Percentiles rank a stretch among this genome's conserved stretches.
These are phyloP conservation scores for Pleurotus cornucopiae DNA, from an alignment of 768 basidiomycete species.

Conservation along the genomic window DNA sequence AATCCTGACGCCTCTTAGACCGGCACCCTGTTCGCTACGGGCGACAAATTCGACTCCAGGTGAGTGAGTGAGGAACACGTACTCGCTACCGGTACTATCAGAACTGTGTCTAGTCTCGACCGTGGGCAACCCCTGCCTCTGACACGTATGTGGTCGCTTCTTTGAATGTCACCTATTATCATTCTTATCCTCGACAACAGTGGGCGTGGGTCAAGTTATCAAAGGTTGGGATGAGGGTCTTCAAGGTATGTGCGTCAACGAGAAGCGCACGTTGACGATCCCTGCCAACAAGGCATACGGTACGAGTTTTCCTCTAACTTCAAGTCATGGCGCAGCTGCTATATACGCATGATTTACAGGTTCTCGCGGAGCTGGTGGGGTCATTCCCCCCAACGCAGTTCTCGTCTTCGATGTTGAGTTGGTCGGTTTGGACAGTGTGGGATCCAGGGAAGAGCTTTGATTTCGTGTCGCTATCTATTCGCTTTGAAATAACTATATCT, in stretches of 20 bases:
- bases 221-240: slow-evolving; percentile 87
- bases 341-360: slow-evolving; percentile 35
- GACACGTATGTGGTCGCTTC: slow-evolving; percentile 51
- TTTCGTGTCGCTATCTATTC: too few species aligned
- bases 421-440: slow-evolving; percentile 47
- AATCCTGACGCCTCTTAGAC: slow-evolving; percentile 40
- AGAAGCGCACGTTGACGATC: slow-evolving; percentile 88
- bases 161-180: background rate
- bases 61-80: slow-evolving; percentile 22
- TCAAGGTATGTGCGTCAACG: slow-evolving; percentile 78
- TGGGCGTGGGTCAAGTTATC: slow-evolving; percentile 80
- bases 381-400: slow-evolving; percentile 77
- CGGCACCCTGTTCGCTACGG: slow-evolving; percentile 71
- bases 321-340: background rate
- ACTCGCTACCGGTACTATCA: background rate
- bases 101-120: slow-evolving; percentile 46
- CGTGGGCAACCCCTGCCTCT: slow-evolving; percentile 73
- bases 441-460: slow-evolving; percentile 53
- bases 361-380: slow-evolving; percentile 63
- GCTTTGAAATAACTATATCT: too few species aligned
- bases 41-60: slow-evolving; percentile 90
- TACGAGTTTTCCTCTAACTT: slow-evolving; percentile 31
- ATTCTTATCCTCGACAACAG: slow-evolving; percentile 28
- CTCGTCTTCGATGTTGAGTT: slow-evolving; percentile 88
- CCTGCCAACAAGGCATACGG: slow-evolving; percentile 81